A percentile compares a stretch with the other conserved stretches of the same genome.
These are phyloP conservation scores for Xylaria grammica DNA, from an alignment of 495 filamentous ascomycete genomes.

Conservation along the genomic window DNA sequence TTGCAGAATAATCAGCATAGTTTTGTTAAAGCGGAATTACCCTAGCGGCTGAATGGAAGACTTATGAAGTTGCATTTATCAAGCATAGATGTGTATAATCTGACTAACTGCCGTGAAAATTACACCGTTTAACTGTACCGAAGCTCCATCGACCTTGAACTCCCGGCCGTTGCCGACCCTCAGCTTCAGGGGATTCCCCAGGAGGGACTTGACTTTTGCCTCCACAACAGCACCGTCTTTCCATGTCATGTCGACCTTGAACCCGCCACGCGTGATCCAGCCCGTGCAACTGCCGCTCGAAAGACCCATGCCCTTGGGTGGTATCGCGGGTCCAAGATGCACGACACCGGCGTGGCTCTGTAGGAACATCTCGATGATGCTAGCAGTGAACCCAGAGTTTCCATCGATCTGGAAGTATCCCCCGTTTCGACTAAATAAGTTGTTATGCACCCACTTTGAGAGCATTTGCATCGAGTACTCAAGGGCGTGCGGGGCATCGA, in stretches of 20 bases:
- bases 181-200: neutral
- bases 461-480: slow-evolving; percentile 41
- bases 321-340: slow-evolving; percentile 52
- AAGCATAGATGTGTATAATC: neutral
- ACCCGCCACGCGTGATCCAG: slow-evolving; percentile 49
- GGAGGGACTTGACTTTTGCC: neutral
- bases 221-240: slow-evolving; percentile 16
- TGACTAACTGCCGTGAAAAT: neutral
- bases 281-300: slow-evolving; percentile 42
- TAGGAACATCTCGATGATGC: slow-evolving; percentile 56
- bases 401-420: slow-evolving; percentile 22
- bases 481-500: slow-evolving; percentile 44
- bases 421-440: slow-evolving; percentile 12
- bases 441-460: slow-evolving; percentile 26
- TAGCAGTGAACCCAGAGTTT: slow-evolving; percentile 52
- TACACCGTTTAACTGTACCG: neutral
- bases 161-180: neutral
- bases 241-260: slow-evolving; percentile 48
- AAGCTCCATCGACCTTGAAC: slow-evolving; percentile 1
- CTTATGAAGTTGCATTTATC: neutral
- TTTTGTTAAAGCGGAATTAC: neutral
- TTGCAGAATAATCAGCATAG: neutral
- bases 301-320: slow-evolving; percentile 32
- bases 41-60: neutral
- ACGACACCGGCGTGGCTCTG: slow-evolving; percentile 52